phyloP scores from a whole-genome alignment of 257 asterid species.

The Lycium ferocissimum region DNA sequence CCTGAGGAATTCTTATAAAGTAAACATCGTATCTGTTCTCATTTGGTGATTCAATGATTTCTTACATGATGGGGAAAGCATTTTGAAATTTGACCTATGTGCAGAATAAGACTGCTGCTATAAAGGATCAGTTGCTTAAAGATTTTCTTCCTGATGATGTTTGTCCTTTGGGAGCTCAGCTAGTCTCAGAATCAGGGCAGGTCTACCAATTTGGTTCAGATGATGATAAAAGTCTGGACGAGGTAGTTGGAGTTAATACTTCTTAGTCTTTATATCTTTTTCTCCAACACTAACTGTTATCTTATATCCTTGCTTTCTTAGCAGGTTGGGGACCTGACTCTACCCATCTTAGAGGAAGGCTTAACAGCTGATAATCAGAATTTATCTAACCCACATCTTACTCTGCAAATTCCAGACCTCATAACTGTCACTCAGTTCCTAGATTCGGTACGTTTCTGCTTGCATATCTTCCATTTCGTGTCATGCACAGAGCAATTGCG shows the following conservation, averaged over 20 bases:
- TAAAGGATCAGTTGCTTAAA: constrained; percentile 65
- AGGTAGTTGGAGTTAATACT: constrained; percentile 39
- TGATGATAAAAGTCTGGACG: constrained; percentile 53
- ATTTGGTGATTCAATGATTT: constrained; percentile 19
- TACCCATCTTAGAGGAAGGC: constrained; percentile 54
- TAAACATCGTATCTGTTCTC: constrained; percentile 4
- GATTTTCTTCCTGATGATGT: constrained; percentile 79
- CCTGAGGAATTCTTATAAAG: constrained; percentile 48
- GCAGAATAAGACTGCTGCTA: constrained; percentile 60
- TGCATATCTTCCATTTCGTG: neutral
- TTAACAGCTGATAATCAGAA: constrained; percentile 57
- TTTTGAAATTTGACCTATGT: constrained; percentile 25
- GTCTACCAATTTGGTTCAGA: constrained; percentile 45
- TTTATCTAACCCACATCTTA: constrained; percentile 56
- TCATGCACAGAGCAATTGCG: neutral
- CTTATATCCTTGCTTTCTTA: constrained; percentile 33
- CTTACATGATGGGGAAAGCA: neutral
- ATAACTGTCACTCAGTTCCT: constrained; percentile 71
- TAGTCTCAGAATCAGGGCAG: constrained; percentile 56
- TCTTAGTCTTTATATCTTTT: constrained; percentile 24
- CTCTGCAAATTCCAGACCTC: constrained; percentile 58
- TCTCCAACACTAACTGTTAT: constrained; percentile 2
- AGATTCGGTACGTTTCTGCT: constrained; percentile 60
- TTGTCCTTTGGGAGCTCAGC: constrained; percentile 69
- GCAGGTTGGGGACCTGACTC: constrained; percentile 54